These are phyloP conservation scores for Pichia phayaonensis DNA, from an alignment of 805 yeast species.

Conservation along the genomic window DNA sequence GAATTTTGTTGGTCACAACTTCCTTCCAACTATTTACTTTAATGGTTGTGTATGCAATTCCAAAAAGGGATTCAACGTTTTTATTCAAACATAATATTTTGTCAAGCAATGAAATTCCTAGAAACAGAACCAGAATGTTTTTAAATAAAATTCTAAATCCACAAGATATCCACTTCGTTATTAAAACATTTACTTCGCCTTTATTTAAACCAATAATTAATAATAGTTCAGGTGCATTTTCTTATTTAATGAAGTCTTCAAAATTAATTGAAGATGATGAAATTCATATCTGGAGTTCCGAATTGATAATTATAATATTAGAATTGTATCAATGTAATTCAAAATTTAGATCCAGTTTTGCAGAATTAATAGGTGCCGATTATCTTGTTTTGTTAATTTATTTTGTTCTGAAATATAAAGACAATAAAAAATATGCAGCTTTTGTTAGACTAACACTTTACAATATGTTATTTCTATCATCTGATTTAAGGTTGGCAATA, in stretches of 20 bases:
- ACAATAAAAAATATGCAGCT: conserved; percentile 30
- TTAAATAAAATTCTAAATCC: conserved; percentile 48
- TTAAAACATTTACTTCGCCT: conserved; percentile 39
- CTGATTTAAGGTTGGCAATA: conserved; percentile 29
- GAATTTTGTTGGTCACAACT: conserved; percentile 43
- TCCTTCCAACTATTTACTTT: conserved; percentile 56
- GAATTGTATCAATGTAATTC: conserved; percentile 71
- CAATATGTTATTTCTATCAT: conserved; percentile 42
- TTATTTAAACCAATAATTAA: conserved; percentile 36
- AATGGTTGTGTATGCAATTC: conserved; percentile 58
- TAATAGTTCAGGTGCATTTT: conserved; percentile 14
- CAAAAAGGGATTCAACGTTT: conserved; percentile 36
- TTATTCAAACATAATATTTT: conserved; percentile 28
- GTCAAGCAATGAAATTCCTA: conserved; percentile 20
- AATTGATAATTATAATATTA: conserved; percentile 61
- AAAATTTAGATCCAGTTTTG: conserved; percentile 38
- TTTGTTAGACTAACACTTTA: conserved; percentile 45
- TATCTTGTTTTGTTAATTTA: conserved; percentile 47
- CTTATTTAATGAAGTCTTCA: conserved; percentile 20
- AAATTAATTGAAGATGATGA: conserved; percentile 13
- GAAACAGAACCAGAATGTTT: conserved; percentile 43
- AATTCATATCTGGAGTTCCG: conserved; percentile 42
- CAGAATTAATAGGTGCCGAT: conserved; percentile 40
- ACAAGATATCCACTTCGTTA: conserved; percentile 44
- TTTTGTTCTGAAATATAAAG: conserved; percentile 45